Percentiles rank a stretch among this genome's conserved stretches.
Conservation (phyloP, 2,329 filamentous ascomycete genomes). For the Pseudocercospora fijiensis region DNA sequence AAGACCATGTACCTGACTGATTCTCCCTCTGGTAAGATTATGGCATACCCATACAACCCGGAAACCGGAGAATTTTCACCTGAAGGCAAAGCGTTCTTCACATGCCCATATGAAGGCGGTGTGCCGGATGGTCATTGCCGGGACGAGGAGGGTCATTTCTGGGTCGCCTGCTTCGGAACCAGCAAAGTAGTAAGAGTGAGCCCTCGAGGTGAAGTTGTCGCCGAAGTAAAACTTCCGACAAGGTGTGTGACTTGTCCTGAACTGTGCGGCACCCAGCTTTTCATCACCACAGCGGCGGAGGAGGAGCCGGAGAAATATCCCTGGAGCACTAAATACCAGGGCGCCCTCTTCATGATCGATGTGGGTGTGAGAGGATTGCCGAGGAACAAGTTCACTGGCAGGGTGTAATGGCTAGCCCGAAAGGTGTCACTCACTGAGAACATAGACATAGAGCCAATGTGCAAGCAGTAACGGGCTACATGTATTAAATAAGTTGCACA, state of each 20-base stretch:
- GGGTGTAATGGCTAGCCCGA: constrained; percentile 14
- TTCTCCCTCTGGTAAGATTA: constrained; percentile 68
- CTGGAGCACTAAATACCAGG: constrained; percentile 63
- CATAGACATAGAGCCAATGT: not conserved
- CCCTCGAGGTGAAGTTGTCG: constrained; percentile 67
- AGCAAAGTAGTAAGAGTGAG: constrained; percentile 72
- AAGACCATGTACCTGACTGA: constrained; percentile 81
- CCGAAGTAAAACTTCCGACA: constrained; percentile 74
- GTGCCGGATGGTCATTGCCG: constrained; percentile 81
- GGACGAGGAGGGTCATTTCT: constrained; percentile 81
- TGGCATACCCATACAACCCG: constrained; percentile 70
- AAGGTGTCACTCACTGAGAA: not conserved
- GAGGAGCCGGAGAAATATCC: constrained; percentile 62
- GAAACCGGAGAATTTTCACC: constrained; percentile 62
- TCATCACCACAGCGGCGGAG: constrained; percentile 77
- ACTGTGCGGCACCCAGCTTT: constrained; percentile 72
- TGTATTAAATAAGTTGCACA: too few species aligned
- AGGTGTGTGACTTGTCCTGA: constrained; percentile 76
- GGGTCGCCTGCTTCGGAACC: constrained; percentile 83
- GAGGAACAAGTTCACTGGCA: constrained; percentile 61
- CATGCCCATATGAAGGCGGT: constrained; percentile 61
- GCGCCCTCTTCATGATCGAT: constrained; percentile 72
- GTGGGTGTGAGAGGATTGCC: constrained; percentile 68
- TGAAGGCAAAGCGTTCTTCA: constrained; percentile 71
- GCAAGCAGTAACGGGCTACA: not conserved